Conservation (phyloP, 2,329 filamentous ascomycete genomes). For the Arthrobotrys musiformis region DNA sequence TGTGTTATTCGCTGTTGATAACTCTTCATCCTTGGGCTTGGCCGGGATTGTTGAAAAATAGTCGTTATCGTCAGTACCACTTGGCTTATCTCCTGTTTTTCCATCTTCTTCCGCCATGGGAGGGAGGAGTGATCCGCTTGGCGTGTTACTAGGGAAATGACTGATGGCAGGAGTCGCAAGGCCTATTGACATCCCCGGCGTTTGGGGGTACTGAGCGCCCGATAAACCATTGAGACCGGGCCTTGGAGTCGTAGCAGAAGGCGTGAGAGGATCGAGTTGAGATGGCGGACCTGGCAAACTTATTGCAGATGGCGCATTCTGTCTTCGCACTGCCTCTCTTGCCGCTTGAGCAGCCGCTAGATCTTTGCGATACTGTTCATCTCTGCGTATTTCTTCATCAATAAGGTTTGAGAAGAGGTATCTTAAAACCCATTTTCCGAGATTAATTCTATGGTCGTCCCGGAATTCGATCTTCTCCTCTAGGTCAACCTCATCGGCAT, state of each 20-base stretch:
- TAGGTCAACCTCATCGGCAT: conserved; percentile 85
- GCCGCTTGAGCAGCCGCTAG: conserved; percentile 74
- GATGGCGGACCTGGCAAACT: conserved; percentile 65
- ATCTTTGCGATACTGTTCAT: conserved; percentile 76
- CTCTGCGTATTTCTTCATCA: conserved; percentile 86
- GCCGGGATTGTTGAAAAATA: conserved; percentile 77
- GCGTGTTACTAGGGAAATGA: conserved; percentile 59
- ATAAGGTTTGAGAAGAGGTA: conserved; percentile 91
- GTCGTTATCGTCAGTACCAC: conserved; percentile 72
- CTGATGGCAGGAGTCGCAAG: conserved; percentile 73
- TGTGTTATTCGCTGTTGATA: conserved; percentile 66
- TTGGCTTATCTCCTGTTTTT: conserved; percentile 61
- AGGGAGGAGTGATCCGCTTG: conserved; percentile 63
- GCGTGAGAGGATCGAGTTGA: conserved; percentile 59
- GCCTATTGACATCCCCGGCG: conserved; percentile 81
- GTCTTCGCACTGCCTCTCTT: conserved; percentile 68
- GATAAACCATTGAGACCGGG: conserved; percentile 68
- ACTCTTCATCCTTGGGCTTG: conserved; percentile 66
- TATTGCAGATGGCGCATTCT: conserved; percentile 72
- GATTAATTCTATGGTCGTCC: conserved; percentile 96
- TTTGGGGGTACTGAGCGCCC: conserved; percentile 71
- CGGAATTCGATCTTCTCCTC: conserved; percentile 81
- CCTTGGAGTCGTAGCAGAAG: conserved; percentile 69
- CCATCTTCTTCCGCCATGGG: conserved; percentile 67
- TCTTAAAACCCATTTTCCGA: conserved; percentile 94